Percentiles rank a stretch among this genome's conserved stretches.
Conservation (phyloP, 2,329 filamentous ascomycete genomes). For the Aspergillus sp. region DNA sequence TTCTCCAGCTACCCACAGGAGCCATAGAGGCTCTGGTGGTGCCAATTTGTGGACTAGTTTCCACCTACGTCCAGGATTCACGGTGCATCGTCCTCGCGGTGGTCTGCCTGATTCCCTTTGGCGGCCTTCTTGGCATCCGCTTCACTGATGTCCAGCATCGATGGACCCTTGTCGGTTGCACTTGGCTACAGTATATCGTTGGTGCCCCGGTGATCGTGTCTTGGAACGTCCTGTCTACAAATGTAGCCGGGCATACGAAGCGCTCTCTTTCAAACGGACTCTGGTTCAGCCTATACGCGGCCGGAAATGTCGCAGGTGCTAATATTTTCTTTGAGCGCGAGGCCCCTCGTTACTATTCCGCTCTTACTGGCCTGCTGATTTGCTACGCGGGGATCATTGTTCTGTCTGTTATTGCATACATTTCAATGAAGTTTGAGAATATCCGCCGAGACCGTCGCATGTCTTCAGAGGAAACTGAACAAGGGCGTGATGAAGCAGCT, state of each 20-base stretch:
- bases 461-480: not conserved
- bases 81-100: constrained; percentile 31
- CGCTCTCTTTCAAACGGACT: constrained; percentile 50
- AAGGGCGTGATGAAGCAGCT: constrained; percentile 14
- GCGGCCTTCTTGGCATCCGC: constrained; percentile 51
- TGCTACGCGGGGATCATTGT: constrained; percentile 47
- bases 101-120: constrained; percentile 37
- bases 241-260: constrained; percentile 53
- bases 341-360: constrained; percentile 46
- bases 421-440: constrained; percentile 27
- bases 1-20: constrained; percentile 36
- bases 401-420: constrained; percentile 27
- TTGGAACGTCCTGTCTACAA: constrained; percentile 53
- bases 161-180: constrained; percentile 53
- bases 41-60: constrained; percentile 41
- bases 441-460: constrained; percentile 15
- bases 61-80: constrained; percentile 46
- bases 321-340: constrained; percentile 49
- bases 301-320: constrained; percentile 50
- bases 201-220: constrained; percentile 52
- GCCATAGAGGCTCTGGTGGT: constrained; percentile 33
- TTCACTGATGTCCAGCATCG: constrained; percentile 48
- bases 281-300: constrained; percentile 51
- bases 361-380: constrained; percentile 43
- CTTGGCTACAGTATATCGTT: constrained; percentile 53